Evolutionary conservation across 2,329 filamentous ascomycete genomes (phyloP), one percentile per base, ranked within the genome.

Genomic region (Cladosporium halotolerans): DNA sequence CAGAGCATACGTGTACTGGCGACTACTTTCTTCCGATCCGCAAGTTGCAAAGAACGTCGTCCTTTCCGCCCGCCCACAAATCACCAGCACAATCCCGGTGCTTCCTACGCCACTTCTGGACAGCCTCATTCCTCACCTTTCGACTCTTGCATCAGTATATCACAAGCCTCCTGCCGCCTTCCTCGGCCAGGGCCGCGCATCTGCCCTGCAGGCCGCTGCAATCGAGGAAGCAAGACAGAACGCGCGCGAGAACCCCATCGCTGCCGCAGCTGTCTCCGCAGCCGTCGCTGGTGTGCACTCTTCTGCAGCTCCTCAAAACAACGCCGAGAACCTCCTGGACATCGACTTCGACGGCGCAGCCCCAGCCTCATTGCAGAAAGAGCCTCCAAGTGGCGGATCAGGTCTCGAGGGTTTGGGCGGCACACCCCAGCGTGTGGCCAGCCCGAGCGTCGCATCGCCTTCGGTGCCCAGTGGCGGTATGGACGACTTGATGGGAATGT

Each of bases 131-230:
- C 79, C 80, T 9, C 92, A 99, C 70, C 82, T 99, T 32, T 97
- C 92, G 10, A 96, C 93, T 9, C 81, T 99, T 31, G 90, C 93
- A 7, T 97, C 92, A 1, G 93, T 99, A 18, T 99, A 99, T 73
- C 93, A 99, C 81, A 97, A 96, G 74, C 91, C 91, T 8, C 91
- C 93, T 42, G 89, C 95, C 79, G 90, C 92, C n/a, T 99, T 99
- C 71, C 86, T 99, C 54, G 93, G 93, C 62, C 90, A 95, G 72
- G 93, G 93, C 40, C 85, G 92, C 42, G 96, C 89, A 62, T 93
- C 92, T 36, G 91, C 93, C 45, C 89, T 99, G 66, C 93, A 97
- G 72, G 86, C 87, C 61, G 92, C 92, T 47, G 93, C 93, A 56
- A 96, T 99, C 67, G 91, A 96, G 70, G 93, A 99, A 74, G 90